Percentiles rank a stretch among this genome's conserved stretches.
phyloP scores from a whole-genome alignment of 75 land plant species.

The Azolla pinnata region DNA sequence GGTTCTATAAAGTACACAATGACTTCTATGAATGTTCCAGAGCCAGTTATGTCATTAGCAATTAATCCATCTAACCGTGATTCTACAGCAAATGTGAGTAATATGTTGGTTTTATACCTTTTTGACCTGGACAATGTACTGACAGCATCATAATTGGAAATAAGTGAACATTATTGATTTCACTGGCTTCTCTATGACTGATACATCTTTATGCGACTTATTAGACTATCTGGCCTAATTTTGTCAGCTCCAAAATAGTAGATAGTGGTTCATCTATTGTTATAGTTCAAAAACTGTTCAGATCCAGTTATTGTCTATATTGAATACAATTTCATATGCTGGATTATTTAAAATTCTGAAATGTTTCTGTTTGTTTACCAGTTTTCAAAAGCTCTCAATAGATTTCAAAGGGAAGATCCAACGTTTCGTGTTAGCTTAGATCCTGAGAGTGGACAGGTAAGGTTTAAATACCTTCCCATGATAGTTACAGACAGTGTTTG shows the following conservation, averaged over 20 bases:
- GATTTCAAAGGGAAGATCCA: slow-evolving; percentile 97
- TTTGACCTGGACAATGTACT: not conserved
- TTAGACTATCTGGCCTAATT: too few relatives aligned
- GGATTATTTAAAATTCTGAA: not conserved
- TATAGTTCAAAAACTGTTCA: too few relatives aligned
- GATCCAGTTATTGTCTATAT: too few relatives aligned
- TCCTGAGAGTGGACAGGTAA: slow-evolving; percentile 93
- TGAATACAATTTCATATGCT: too few relatives aligned
- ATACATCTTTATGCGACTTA: too few relatives aligned
- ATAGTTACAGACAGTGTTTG: too few relatives aligned
- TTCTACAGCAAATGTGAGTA: slow-evolving; percentile 60
- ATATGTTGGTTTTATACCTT: not conserved
- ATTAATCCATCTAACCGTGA: slow-evolving; percentile 73
- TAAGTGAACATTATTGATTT: too few relatives aligned
- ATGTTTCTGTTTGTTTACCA: slow-evolving; percentile 13
- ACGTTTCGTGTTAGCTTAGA: slow-evolving; percentile 95
- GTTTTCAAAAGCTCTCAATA: slow-evolving; percentile 98
- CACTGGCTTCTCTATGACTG: too few relatives aligned
- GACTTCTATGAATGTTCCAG: slow-evolving; percentile 99
- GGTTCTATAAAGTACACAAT: slow-evolving; percentile 87
- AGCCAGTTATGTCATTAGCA: slow-evolving; percentile 98
- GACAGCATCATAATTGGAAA: not conserved
- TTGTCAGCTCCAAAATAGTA: too few relatives aligned
- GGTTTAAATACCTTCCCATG: not conserved
- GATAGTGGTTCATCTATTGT: too few relatives aligned